phyloP scores from a whole-genome alignment of 2,329 filamentous ascomycete species.

The Trichoderma breve region DNA sequence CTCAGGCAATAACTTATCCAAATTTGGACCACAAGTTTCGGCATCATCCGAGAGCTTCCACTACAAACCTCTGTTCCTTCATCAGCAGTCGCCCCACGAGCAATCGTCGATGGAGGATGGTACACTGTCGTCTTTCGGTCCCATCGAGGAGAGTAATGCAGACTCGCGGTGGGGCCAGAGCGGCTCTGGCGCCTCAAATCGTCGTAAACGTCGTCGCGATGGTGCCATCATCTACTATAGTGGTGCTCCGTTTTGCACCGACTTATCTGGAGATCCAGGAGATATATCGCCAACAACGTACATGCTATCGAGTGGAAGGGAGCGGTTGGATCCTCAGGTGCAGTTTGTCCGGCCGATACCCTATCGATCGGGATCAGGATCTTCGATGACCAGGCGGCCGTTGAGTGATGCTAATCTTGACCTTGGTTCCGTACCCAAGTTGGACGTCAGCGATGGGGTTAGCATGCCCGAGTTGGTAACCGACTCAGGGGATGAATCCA shows the following conservation, averaged over 20 bases:
- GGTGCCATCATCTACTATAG: conserved; percentile 84
- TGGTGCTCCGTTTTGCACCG: conserved; percentile 75
- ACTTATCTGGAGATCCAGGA: conserved; percentile 67
- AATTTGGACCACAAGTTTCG: conserved; percentile 39
- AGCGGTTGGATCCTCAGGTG: conserved; percentile 26
- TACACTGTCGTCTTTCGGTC: conserved; percentile 48
- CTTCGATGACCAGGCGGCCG: conserved; percentile 48
- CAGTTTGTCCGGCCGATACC: conserved; percentile 29
- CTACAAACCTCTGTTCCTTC: conserved; percentile 63
- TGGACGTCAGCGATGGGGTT: conserved; percentile 31
- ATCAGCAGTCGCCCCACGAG: conserved; percentile 46
- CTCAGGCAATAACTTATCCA: conserved; percentile 40
- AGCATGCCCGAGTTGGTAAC: conserved; percentile 31
- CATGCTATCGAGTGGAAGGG: conserved; percentile 46
- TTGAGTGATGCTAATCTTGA: conserved; percentile 41
- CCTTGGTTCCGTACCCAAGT: conserved; percentile 25
- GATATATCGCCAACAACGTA: conserved; percentile 49
- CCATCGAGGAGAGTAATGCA: conserved; percentile 48
- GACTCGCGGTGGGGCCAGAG: conserved; percentile 48
- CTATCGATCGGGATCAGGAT: conserved; percentile 50
- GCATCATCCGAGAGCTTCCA: conserved; percentile 53
- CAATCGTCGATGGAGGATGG: conserved; percentile 51
- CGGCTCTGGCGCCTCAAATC: conserved; percentile 48
- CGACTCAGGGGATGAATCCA: conserved; percentile 37
- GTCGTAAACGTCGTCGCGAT: conserved; percentile 57